Conservation (phyloP, 768 basidiomycete genomes). For the Austroboletus eburneus region DNA sequence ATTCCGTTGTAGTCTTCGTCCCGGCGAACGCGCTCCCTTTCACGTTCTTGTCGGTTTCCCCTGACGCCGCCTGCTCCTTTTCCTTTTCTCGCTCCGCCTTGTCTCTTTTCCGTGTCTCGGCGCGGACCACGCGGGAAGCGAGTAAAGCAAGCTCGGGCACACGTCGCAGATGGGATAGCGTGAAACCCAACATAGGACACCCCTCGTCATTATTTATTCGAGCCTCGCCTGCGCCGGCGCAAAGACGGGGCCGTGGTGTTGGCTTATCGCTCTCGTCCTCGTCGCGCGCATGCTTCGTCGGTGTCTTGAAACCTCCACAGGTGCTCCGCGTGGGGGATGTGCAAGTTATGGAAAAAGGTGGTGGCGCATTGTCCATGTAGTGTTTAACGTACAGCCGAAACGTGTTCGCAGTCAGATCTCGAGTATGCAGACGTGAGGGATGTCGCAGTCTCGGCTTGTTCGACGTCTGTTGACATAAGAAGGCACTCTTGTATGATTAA, state of each 20-base stretch:
- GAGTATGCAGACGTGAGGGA: slow-evolving; percentile 62
- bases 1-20: slow-evolving; percentile 8
- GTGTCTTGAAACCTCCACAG: slow-evolving; percentile 14
- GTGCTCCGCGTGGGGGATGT: slow-evolving; percentile 5
- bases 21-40: not conserved
- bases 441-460: slow-evolving; percentile 57
- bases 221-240: not conserved
- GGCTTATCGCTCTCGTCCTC: slow-evolving; percentile 5
- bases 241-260: no score
- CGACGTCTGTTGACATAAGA: not conserved
- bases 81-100: slow-evolving; percentile 44
- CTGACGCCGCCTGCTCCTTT: not conserved
- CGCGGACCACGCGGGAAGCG: slow-evolving; percentile 59
- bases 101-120: slow-evolving; percentile 52
- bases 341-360: not conserved
- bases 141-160: slow-evolving; percentile 68
- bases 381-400: slow-evolving; percentile 77
- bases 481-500: not conserved
- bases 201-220: not conserved
- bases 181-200: slow-evolving; percentile 44
- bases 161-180: slow-evolving; percentile 70
- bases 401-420: slow-evolving; percentile 65
- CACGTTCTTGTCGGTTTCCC: not conserved
- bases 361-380: slow-evolving; percentile 61
- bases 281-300: slow-evolving; percentile 31